Base-by-base conservation (phyloP, 257 asterid species). In the Solanum bukasovii region DNA sequence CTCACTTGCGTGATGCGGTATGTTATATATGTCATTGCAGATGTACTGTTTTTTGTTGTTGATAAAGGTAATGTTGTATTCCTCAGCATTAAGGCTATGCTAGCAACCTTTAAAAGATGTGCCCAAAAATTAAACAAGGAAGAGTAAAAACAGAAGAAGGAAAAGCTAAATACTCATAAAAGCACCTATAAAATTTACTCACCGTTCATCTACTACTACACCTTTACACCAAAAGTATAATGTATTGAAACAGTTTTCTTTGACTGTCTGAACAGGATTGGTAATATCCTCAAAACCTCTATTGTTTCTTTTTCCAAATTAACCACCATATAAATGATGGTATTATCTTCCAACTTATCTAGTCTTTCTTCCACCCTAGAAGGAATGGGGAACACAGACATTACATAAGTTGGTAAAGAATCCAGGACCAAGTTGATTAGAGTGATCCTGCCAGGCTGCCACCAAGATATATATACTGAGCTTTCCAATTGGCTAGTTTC, bases 1-100 rank as follows among this genome's bases (percentile, higher is more conserved):
- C 97, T 87, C 99, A 97, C 93, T 91, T 97, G 88, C 99, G 98
- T 88, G 99, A 97, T 92, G 99, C 99, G 88, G 99, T 97, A 94
- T 89, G 95, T 52, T 49, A 72, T 68, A 61, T 38, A 61, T 10
- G 87, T 84, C 88, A 88, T 70, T 65, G 72, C 72, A 65, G 72
- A 65, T 65, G 29, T 10, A n/a, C 71, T 25, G 27, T 65, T 65
- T 65, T 74, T 37, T 25, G 11, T 56, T 67, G 20, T 25, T 25
- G 73, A 25, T 25, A 67, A 67, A 25, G 34, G 73, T 13, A 25
- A 67, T 67, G 20, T 67, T 67, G 35, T 67, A 67, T 67, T 67
- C 74, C 74, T 67, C 21, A 27, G 20, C 4, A 13, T 67, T 67
- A 67, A 27, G 74, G 21, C 74, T 27, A 25, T 67, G 74, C 74